phyloP scores from a whole-genome alignment of 2,329 filamentous ascomycete genomes.

The Talaromyces albobiverticillius region DNA sequence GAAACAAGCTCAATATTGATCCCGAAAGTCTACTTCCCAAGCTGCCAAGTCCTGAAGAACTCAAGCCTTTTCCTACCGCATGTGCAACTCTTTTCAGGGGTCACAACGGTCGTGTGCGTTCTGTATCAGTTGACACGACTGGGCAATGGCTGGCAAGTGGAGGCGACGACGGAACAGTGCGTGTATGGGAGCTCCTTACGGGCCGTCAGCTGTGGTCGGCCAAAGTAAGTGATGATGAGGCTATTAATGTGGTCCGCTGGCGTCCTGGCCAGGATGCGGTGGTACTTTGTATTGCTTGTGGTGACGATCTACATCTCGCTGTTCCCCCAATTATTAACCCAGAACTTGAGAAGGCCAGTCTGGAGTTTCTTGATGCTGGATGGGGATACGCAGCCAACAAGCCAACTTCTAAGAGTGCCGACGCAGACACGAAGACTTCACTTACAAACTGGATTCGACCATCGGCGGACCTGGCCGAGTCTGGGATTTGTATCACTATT shows the following conservation, averaged over 20 bases:
- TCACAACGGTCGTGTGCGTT: constrained; percentile 83
- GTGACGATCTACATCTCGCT: constrained; percentile 81
- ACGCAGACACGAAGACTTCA: constrained; percentile 55
- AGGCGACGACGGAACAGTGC: constrained; percentile 88
- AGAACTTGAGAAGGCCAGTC: constrained; percentile 69
- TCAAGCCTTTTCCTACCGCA: constrained; percentile 90
- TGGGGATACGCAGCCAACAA: constrained; percentile 81
- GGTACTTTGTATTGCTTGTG: constrained; percentile 78
- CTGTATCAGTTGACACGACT: constrained; percentile 78
- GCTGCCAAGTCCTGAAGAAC: constrained; percentile 84
- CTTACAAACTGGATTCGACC: constrained; percentile 83
- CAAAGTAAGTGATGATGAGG: constrained; percentile 70
- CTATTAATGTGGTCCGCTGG: constrained; percentile 87
- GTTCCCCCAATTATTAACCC: constrained; percentile 71
- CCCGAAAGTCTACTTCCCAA: constrained; percentile 90
- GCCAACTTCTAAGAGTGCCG: constrained; percentile 49
- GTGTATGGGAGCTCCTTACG: constrained; percentile 83
- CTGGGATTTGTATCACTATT: constrained; percentile 73
- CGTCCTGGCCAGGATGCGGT: constrained; percentile 76
- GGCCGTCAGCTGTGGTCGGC: constrained; percentile 85
- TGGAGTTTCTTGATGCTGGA: constrained; percentile 78
- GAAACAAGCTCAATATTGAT: constrained; percentile 95
- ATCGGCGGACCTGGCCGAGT: constrained; percentile 67
- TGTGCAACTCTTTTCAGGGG: constrained; percentile 84
- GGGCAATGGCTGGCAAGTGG: constrained; percentile 86